Conservation (phyloP, 768 basidiomycete species). For the Podaxis sp. region DNA sequence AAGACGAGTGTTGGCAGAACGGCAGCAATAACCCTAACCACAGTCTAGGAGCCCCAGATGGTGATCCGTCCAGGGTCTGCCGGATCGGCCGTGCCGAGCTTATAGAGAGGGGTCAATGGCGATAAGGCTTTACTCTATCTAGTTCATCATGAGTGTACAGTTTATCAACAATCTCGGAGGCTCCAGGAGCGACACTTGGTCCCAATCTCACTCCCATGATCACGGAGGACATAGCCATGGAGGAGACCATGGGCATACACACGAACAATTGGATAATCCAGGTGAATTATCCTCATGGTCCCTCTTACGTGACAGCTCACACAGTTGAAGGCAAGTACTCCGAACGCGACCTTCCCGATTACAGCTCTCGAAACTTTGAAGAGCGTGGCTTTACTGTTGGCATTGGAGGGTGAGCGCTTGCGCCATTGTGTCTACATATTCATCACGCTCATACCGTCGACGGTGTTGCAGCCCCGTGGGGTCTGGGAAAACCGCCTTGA, state of each 20-base stretch:
- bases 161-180: conserved; percentile 71
- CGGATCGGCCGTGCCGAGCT: background rate
- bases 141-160: conserved; percentile 54
- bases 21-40: conserved; percentile 25
- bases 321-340: conserved; percentile 73
- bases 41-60: conserved; percentile 11
- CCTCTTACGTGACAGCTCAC: background rate
- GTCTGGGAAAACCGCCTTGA: conserved; percentile 94
- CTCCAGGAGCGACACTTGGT: conserved; percentile 25
- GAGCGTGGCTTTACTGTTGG: conserved; percentile 96
- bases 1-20: background rate
- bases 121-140: background rate
- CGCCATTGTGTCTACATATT: background rate
- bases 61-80: background rate
- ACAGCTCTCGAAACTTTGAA: conserved; percentile 75
- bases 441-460: background rate
- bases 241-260: conserved; percentile 88
- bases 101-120: background rate
- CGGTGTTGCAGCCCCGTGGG: conserved; percentile 81
- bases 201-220: conserved; percentile 52
- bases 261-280: conserved; percentile 88
- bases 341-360: conserved; percentile 92
- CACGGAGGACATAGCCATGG: conserved; percentile 41
- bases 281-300: conserved; percentile 39
- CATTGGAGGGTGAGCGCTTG: conserved; percentile 82